A percentile compares a stretch with the other conserved stretches of the same genome.
Evolutionary conservation across 805 yeast species (phyloP).

Genomic region (Teunomyces funiuensis): DNA sequence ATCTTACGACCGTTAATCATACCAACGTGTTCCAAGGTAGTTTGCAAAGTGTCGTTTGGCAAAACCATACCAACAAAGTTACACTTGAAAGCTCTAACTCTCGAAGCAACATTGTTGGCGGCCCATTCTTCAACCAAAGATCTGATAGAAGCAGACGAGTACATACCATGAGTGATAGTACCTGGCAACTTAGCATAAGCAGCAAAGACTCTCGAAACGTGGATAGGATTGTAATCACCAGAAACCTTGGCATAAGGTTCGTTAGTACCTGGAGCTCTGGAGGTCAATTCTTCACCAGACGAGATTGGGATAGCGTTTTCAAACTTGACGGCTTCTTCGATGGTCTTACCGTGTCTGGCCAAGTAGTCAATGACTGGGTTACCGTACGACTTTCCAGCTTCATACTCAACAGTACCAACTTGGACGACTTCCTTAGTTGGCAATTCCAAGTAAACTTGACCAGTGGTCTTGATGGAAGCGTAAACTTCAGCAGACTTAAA

Average conservation of each 20-base stretch:
- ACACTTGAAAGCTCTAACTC: conserved; percentile 93
- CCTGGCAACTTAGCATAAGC: conserved; percentile 93
- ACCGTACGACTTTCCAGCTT: conserved; percentile 91
- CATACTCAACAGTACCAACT: conserved; percentile 81
- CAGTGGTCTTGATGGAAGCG: conserved; percentile 78
- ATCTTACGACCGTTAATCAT: conserved; percentile 99
- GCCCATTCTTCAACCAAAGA: conserved; percentile 97
- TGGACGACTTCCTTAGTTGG: conserved; percentile 88
- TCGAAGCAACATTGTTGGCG: conserved; percentile 92
- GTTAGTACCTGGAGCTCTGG: conserved; percentile 91
- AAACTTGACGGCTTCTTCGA: conserved; percentile 89
- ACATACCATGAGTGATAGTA: conserved; percentile 99
- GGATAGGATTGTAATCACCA: conserved; percentile 98
- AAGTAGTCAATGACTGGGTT: conserved; percentile 96
- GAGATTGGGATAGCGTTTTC: conserved; percentile 89
- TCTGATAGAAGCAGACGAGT: conserved; percentile 93
- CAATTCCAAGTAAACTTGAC: conserved; percentile 82
- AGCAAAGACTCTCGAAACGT: conserved; percentile 93
- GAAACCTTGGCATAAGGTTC: conserved; percentile 97
- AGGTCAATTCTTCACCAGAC: conserved; percentile 56
- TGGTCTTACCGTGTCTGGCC: conserved; percentile 84
- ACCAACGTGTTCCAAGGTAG: conserved; percentile 91
- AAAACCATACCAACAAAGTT: conserved; percentile 94
- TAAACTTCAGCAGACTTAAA: conserved; percentile 75
- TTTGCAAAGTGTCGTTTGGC: conserved; percentile 87